Conservation (phyloP, 352 stramenopile genomes). For the Phytopythium ostracodes region DNA sequence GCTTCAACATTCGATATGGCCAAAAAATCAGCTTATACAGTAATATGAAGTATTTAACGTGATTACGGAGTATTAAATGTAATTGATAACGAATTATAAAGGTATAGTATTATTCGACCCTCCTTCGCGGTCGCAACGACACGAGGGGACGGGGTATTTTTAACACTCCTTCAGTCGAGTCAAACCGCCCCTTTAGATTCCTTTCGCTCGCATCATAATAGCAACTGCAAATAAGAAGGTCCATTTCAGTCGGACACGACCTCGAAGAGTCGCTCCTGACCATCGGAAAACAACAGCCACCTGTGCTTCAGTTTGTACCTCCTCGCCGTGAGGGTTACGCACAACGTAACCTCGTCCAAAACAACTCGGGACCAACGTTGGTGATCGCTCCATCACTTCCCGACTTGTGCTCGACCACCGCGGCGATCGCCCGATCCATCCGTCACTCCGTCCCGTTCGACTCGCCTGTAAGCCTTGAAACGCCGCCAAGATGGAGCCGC, state of each 20-base stretch:
- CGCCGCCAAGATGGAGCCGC: neutral
- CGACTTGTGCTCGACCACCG: neutral
- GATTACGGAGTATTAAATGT: no score
- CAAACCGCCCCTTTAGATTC: neutral
- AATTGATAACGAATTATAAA: no score
- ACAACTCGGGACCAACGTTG: no score
- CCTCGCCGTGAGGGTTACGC: neutral
- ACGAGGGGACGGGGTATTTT: neutral
- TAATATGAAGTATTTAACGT: no score
- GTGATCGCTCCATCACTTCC: neutral
- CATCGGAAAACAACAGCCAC: neutral
- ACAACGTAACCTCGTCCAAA: neutral
- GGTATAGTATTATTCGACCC: no score
- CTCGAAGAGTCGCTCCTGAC: no score
- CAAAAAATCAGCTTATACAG: no score
- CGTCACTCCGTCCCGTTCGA: neutral
- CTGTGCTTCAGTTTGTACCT: neutral
- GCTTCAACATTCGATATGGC: no score
- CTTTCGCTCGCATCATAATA: neutral
- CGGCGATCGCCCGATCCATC: neutral
- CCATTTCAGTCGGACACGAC: neutral
- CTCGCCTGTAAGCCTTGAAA: no score
- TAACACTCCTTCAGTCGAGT: neutral
- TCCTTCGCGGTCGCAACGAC: no score
- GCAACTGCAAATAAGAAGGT: neutral